These are phyloP conservation scores for Rhodomyrtus psidioides DNA, from an alignment of 441 rosid species.

Conservation along the genomic window DNA sequence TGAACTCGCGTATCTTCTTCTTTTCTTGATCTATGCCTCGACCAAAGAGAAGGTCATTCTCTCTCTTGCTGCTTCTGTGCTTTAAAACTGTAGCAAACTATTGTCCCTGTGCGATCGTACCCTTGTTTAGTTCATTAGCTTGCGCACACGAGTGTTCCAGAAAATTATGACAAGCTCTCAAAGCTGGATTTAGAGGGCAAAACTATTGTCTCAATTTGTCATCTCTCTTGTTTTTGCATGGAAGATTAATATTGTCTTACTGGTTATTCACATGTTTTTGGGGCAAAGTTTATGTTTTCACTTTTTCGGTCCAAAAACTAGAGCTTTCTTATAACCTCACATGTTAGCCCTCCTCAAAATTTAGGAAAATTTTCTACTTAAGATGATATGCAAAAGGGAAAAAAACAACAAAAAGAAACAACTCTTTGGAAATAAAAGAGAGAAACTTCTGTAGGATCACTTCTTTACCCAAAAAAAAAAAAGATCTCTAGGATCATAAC, in stretches of 20 bases:
- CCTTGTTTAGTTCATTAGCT: not conserved
- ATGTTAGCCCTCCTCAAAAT: not conserved
- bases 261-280: not conserved
- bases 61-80: not conserved
- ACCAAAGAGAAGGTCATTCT: slow-evolving; percentile 40
- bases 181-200: not conserved
- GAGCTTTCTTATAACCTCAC: not conserved
- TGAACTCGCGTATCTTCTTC: slow-evolving; percentile 35
- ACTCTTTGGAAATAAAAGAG: not conserved
- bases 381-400: not conserved
- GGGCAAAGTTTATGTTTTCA: not conserved
- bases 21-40: slow-evolving; percentile 49
- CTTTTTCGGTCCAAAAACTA: not conserved
- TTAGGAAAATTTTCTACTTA: not conserved
- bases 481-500: not conserved
- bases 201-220: not conserved
- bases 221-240: not conserved
- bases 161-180: not conserved
- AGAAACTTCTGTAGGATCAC: not conserved
- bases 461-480: too few relatives aligned
- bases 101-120: not conserved
- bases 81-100: not conserved
- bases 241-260: not conserved
- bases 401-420: not conserved
- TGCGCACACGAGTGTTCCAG: not conserved